Evolutionary conservation across 148 eudicot genomes (phyloP).

Genomic region (Agrostemma githago): DNA sequence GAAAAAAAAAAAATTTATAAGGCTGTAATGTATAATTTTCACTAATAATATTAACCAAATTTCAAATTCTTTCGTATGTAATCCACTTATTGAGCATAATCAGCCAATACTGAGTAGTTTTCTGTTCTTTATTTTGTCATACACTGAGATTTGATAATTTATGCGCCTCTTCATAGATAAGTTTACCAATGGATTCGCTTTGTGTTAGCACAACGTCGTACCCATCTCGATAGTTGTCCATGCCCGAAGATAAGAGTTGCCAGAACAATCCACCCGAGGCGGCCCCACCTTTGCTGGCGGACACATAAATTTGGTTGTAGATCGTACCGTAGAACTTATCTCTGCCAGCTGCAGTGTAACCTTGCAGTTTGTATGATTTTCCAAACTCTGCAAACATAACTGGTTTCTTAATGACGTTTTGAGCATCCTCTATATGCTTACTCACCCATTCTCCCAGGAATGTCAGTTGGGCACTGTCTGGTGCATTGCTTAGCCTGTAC

Average conservation of each 20-base stretch:
- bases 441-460: conserved; percentile 44
- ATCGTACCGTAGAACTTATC: conserved; percentile 30
- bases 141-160: conserved; percentile 26
- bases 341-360: conserved; percentile 31
- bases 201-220: conserved; percentile 44
- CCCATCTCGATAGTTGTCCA: conserved; percentile 52
- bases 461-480: conserved; percentile 26
- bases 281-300: conserved; percentile 46
- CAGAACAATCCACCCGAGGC: conserved; percentile 66
- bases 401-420: conserved; percentile 44
- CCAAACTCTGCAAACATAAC: conserved; percentile 63
- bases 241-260: conserved; percentile 46
- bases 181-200: conserved; percentile 28
- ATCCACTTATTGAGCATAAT: background rate
- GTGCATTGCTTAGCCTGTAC: conserved; percentile 38
- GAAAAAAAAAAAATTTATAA: no score
- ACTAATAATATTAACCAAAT: no score
- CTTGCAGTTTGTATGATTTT: conserved; percentile 40
- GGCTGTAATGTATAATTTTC: no score
- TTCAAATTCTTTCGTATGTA: no score
- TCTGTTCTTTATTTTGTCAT: background rate
- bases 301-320: conserved; percentile 39
- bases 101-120: background rate
- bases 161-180: conserved; percentile 36
- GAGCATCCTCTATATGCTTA: conserved; percentile 50